Conservation (phyloP, 2,329 filamentous ascomycete genomes). For the Colletotrichum falcatum region DNA sequence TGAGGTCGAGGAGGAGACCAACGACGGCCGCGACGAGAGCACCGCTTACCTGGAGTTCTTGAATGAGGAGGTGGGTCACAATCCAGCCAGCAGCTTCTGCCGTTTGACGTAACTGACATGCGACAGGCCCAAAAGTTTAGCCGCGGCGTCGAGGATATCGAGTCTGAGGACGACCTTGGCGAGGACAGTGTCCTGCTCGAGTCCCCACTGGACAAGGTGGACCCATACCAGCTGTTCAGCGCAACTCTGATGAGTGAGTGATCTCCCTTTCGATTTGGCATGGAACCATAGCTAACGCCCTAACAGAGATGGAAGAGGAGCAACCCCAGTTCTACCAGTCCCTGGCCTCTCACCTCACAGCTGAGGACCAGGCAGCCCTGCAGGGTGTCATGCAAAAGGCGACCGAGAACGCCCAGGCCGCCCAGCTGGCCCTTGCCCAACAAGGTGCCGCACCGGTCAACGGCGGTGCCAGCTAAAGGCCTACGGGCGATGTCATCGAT, state of each 20-base stretch:
- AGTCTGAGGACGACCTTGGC: constrained; percentile 87
- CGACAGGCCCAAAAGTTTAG: constrained; percentile 85
- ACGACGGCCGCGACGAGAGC: constrained; percentile 87
- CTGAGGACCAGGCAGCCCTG: constrained; percentile 85
- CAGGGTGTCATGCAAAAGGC: constrained; percentile 79
- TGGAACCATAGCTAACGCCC: constrained; percentile 39
- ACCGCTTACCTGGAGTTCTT: constrained; percentile 96
- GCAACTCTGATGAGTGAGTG: constrained; percentile 82
- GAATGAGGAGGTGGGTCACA: constrained; percentile 79
- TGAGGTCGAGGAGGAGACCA: constrained; percentile 70
- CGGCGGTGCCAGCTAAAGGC: constrained; percentile 42
- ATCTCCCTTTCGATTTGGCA: neutral
- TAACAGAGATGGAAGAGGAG: constrained; percentile 84
- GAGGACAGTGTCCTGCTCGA: constrained; percentile 95
- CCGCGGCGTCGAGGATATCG: constrained; percentile 70
- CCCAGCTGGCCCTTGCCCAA: constrained; percentile 45
- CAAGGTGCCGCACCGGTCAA: constrained; percentile 44
- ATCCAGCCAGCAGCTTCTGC: neutral
- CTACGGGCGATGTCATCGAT: constrained; percentile 39
- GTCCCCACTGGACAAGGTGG: constrained; percentile 93
- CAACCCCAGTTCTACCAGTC: constrained; percentile 89
- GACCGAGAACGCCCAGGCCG: constrained; percentile 56
- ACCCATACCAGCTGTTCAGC: constrained; percentile 93
- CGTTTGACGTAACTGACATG: constrained; percentile 42
- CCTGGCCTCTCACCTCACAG: constrained; percentile 81